phyloP scores from a whole-genome alignment of 306 rosid species.

The Delonix regia region DNA sequence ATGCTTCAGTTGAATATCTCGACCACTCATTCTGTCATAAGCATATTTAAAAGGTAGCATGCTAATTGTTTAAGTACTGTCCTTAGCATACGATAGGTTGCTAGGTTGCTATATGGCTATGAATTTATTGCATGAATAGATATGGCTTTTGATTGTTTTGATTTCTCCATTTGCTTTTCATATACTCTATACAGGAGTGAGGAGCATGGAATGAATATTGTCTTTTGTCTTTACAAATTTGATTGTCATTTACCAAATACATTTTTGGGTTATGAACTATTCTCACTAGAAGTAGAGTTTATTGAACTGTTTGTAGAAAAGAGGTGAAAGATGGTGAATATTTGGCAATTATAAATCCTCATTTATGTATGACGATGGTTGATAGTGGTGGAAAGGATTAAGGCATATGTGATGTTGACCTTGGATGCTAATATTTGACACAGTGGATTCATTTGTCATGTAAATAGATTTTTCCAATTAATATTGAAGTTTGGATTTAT shows the following conservation, averaged over 20 bases:
- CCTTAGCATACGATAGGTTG: constrained; percentile 1
- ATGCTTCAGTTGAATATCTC: constrained; percentile 70
- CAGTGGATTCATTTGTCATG: background rate
- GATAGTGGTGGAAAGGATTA: background rate
- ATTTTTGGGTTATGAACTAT: background rate
- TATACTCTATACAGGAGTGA: background rate
- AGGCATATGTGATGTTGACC: background rate
- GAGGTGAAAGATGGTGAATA: background rate
- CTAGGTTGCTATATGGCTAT: background rate
- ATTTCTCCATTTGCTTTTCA: background rate
- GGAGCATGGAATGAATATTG: background rate
- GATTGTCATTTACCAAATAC: background rate
- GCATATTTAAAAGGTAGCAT: constrained; percentile 74
- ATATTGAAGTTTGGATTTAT: background rate
- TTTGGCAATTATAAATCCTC: background rate
- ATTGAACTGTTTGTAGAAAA: background rate
- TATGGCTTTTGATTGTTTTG: constrained; percentile 16
- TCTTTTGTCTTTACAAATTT: background rate
- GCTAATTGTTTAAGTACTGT: constrained; percentile 16
- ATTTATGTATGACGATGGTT: background rate
- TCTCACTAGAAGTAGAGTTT: background rate
- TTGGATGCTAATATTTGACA: background rate
- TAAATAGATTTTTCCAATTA: background rate
- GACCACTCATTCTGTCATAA: constrained; percentile 57
- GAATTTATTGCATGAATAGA: constrained; percentile 4